phyloP scores from a whole-genome alignment of 805 yeast genomes.

The Priceomyces carsonii region DNA sequence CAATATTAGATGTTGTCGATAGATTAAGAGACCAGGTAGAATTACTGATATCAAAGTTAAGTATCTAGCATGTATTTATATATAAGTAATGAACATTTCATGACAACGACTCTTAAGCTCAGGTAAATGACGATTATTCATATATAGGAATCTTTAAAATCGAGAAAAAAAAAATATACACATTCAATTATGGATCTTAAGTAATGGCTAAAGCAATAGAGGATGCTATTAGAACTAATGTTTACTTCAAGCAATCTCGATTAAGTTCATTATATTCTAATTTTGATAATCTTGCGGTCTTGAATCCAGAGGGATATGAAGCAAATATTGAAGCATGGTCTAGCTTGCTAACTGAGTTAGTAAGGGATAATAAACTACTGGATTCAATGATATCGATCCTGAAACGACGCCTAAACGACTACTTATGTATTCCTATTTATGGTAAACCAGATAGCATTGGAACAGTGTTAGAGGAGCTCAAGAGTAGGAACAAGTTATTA shows the following conservation, averaged over 20 bases:
- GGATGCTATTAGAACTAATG: conserved; percentile 13
- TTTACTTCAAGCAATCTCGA: conserved; percentile 27
- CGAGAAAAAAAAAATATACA: too few species aligned
- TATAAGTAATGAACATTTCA: background rate
- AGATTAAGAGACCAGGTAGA: conserved; percentile 58
- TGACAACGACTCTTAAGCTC: too few species aligned
- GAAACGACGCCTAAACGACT: conserved; percentile 15
- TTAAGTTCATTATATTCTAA: conserved; percentile 38
- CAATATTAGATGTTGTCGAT: conserved; percentile 83
- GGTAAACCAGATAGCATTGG: conserved; percentile 34
- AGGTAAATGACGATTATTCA: background rate
- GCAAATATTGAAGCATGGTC: conserved; percentile 45
- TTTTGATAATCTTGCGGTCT: conserved; percentile 26
- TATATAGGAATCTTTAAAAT: background rate
- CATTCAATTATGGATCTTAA: too few species aligned
- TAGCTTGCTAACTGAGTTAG: conserved; percentile 17
- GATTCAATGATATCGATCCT: conserved; percentile 19
- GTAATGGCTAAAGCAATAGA: conserved; percentile 8
- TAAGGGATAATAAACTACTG: conserved; percentile 13
- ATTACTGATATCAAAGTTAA: conserved; percentile 19
- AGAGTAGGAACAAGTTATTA: conserved; percentile 16
- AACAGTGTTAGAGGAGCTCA: conserved; percentile 25
- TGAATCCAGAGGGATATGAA: conserved; percentile 44
- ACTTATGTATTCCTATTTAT: conserved; percentile 25
- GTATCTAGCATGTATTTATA: conserved; percentile 6